Base-by-base conservation (phyloP, 2,329 filamentous ascomycete genomes). In the Claviceps quebecensis region DNA sequence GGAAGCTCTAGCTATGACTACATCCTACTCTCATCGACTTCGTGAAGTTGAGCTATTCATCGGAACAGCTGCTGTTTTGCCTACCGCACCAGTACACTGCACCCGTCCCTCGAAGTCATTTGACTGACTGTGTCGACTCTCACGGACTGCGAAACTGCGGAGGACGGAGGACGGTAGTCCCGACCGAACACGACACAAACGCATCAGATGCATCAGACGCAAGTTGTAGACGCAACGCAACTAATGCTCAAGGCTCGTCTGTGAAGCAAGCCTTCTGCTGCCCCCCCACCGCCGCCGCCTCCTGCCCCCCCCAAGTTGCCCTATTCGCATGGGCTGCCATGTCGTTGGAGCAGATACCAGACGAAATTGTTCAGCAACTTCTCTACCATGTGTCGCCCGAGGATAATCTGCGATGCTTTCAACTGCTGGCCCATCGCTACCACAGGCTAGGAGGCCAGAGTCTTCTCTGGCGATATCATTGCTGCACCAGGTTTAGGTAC, bases 361-460 rank as follows among this genome's bases (percentile, higher is more conserved):
- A 91, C 66, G 93, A 98, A 71, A 78, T 97, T 56, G 75, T 97
- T 59, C 81, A 87, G 63, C 77, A 83, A 50, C 85, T 97, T 57
- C 75, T 96, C 57, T 73, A 75, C 55, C 81, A 81, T 61, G 64
- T 69, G 62, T 79, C 67, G 61, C 83, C 75, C 57, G 72, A 72
- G 52, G 74, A 83, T 54, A 73, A 72, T 47, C 64, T 81, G 40
- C 50, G 57, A 14, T 65, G 60, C 52, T 59, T 82, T 39, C 72
- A 78, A 55, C 64, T 67, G 26, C 73, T 84, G 11, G 87, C 78
- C 22, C 78, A 72, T 57, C 79, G 80, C 53, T 76, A 91, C 58
- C 71, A 80, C 58, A 71, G 73, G 47, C 71, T 94, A 52, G 77
- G 81, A 40, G 80, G 82, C 58, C 84, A 87, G 53, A 80, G 83